These are phyloP conservation scores for Sporothrix brasiliensis DNA, from an alignment of 2,329 filamentous ascomycete genomes.

Conservation along the genomic window DNA sequence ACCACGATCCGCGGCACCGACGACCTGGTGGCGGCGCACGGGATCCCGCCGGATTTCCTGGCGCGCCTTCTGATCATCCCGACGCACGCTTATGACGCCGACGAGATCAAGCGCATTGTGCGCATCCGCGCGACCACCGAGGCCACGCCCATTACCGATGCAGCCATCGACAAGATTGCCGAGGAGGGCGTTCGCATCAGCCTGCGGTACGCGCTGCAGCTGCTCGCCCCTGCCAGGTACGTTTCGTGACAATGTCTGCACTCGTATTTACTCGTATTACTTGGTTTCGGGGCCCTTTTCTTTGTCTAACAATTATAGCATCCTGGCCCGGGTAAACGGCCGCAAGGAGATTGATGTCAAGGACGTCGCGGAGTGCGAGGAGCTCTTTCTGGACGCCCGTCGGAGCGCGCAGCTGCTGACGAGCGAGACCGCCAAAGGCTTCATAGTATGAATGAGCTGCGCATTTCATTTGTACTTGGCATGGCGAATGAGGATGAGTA, in stretches of 20 bases:
- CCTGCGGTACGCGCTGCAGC: constrained; percentile 87
- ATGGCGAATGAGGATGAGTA: not conserved
- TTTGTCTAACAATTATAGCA: constrained; percentile 53
- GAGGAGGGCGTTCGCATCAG: constrained; percentile 87
- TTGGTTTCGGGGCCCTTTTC: not conserved
- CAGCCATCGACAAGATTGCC: constrained; percentile 83
- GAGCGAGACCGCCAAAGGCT: constrained; percentile 64
- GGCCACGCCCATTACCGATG: constrained; percentile 74
- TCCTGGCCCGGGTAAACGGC: constrained; percentile 83
- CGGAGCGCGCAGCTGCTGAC: constrained; percentile 72
- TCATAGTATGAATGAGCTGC: constrained; percentile 57
- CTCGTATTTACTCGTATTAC: constrained; percentile 36
- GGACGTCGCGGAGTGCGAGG: constrained; percentile 80
- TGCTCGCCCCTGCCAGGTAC: constrained; percentile 80
- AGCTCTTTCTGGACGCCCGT: constrained; percentile 80
- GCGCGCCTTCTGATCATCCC: constrained; percentile 94
- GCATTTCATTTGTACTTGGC: not conserved
- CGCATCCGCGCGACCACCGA: constrained; percentile 81
- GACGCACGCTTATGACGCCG: constrained; percentile 82
- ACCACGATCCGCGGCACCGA: constrained; percentile 88
- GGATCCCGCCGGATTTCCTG: constrained; percentile 90
- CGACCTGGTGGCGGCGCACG: constrained; percentile 82
- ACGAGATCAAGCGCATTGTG: constrained; percentile 93
- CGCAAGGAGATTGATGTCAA: constrained; percentile 74
- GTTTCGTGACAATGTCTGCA: not conserved